phyloP scores from a whole-genome alignment of 768 basidiomycete species.

The Suillus cothurnatus region DNA sequence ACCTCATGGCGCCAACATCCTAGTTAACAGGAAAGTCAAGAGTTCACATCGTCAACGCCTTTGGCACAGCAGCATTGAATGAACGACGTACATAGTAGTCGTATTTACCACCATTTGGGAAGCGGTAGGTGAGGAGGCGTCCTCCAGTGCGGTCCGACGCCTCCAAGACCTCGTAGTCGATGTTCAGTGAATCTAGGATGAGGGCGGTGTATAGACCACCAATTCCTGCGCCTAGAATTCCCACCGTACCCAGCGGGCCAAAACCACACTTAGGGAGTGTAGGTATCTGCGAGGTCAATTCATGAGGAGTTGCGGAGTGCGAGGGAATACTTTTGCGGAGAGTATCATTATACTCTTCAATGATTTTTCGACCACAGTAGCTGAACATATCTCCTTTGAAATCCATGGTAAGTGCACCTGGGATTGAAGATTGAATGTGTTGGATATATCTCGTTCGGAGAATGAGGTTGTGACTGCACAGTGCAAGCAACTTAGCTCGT shows the following conservation, averaged over 20 bases:
- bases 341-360: slow-evolving; percentile 9
- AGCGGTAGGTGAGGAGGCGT: slow-evolving; percentile 45
- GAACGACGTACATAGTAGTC: slow-evolving; percentile 38
- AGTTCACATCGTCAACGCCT: not conserved
- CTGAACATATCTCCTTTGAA: slow-evolving; percentile 19
- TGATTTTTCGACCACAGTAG: slow-evolving; percentile 13
- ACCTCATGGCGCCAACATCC: slow-evolving; percentile 47
- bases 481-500: too few species aligned
- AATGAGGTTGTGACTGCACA: too few species aligned
- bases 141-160: slow-evolving; percentile 43
- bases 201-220: slow-evolving; percentile 45
- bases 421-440: not conserved
- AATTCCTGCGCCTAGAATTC: slow-evolving; percentile 21
- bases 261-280: slow-evolving; percentile 1
- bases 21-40: slow-evolving; percentile 1
- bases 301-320: not conserved
- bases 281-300: not conserved
- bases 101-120: slow-evolving; percentile 30
- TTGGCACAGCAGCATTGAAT: not conserved
- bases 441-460: not conserved
- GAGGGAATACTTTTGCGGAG: slow-evolving; percentile 11
- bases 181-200: slow-evolving; percentile 44
- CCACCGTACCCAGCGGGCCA: slow-evolving; percentile 14
- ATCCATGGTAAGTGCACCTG: slow-evolving; percentile 3
- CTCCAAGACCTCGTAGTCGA: slow-evolving; percentile 50